phyloP scores from a whole-genome alignment of 202 grass and related monocot species.

The Panicum hallii region DNA sequence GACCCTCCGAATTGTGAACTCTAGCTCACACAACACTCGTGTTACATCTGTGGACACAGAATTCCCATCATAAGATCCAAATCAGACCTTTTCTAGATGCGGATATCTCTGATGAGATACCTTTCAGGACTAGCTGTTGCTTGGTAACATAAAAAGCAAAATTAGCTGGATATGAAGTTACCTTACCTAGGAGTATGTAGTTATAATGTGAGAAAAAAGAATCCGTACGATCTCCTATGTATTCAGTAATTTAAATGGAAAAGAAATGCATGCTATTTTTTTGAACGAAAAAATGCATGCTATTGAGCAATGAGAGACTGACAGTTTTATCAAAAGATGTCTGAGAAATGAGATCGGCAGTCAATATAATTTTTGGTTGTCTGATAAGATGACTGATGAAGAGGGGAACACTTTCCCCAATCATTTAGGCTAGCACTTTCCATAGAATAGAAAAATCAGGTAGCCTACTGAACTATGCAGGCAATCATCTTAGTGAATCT shows the following conservation, averaged over 20 bases:
- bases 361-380: background rate
- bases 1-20: constrained; percentile 81
- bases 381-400: background rate
- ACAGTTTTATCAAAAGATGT: background rate
- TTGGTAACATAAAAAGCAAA: background rate
- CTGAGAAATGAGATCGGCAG: background rate
- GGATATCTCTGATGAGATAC: background rate
- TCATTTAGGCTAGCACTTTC: background rate
- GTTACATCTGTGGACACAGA: constrained; percentile 71
- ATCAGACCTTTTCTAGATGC: constrained; percentile 9
- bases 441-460: background rate
- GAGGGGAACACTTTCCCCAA: background rate
- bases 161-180: background rate
- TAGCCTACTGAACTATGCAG: constrained; percentile 7
- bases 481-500: background rate
- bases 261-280: background rate
- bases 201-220: background rate
- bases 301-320: background rate
- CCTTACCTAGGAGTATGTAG: background rate
- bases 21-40: constrained; percentile 68
- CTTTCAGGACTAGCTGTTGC: constrained; percentile 3
- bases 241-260: background rate
- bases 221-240: background rate
- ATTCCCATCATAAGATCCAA: constrained; percentile 18
- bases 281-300: background rate